A percentile compares a stretch with the other conserved stretches of the same genome.
These are phyloP conservation scores for Tremellales sp. DNA, from an alignment of 1,284 basidiomycete species.

Conservation along the genomic window DNA sequence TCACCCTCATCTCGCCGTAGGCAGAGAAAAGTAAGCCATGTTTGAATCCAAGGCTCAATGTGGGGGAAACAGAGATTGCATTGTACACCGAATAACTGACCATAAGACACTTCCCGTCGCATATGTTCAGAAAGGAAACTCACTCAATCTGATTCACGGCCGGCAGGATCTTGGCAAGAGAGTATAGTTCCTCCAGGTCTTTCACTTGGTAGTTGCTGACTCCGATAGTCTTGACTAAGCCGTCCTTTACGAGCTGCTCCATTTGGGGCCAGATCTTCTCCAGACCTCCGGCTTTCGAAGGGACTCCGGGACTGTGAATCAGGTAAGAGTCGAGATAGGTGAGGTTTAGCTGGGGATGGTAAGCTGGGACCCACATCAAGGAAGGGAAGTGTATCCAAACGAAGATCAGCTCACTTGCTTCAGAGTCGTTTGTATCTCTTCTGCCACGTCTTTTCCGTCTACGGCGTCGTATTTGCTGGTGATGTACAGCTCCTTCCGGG, in stretches of 20 bases:
- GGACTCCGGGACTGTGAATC: neutral
- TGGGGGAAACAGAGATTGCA: conserved; percentile 54
- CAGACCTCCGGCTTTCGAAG: neutral
- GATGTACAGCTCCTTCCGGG: neutral
- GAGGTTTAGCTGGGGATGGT: neutral
- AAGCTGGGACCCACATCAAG: too few relatives aligned
- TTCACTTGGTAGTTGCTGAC: conserved; percentile 71
- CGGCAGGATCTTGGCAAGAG: conserved; percentile 55
- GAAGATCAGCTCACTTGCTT: neutral
- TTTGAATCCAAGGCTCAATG: conserved; percentile 56
- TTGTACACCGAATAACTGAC: conserved; percentile 71
- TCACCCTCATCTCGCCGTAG: conserved; percentile 52
- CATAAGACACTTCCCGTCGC: neutral
- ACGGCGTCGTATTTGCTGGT: neutral
- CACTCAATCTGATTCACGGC: conserved; percentile 71
- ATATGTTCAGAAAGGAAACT: neutral
- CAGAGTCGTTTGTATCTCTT: neutral
- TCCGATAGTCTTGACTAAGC: conserved; percentile 68
- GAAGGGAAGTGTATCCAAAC: too few relatives aligned
- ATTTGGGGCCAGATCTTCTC: conserved; percentile 58
- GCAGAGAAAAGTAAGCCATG: conserved; percentile 62
- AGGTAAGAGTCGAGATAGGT: neutral
- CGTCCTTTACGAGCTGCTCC: conserved; percentile 62
- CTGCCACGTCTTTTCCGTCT: neutral
- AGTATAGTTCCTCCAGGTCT: conserved; percentile 61